Base-by-base conservation (phyloP, 2,329 filamentous ascomycete genomes). In the Aspergillus versicolor region DNA sequence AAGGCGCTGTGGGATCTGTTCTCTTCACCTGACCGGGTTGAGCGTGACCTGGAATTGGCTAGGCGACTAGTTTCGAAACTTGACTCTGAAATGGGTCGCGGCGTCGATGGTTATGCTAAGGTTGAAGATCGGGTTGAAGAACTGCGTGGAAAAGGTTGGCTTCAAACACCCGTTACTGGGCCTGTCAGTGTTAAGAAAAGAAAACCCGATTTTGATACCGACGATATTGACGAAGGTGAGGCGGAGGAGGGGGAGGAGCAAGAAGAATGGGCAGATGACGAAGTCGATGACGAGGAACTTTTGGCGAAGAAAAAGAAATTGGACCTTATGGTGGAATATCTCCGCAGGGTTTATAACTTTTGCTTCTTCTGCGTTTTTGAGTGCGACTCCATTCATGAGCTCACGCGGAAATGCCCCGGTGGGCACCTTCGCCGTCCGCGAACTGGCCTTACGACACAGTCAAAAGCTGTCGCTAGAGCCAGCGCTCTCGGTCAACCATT, bases 361-460 rank as follows among this genome's bases (percentile, higher is more conserved):
- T 99, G 94, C 79, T 97, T 99, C 81, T 99, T 97, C 80, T 99
- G 94, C 73, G 95, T 99, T 5, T 97, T 99, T 65, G 94, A 99
- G 76, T 94, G 92, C 70, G 94, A 99, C 74, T 97, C 93, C 0
- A 88, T 97, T 21, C 94, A 99, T 69, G 94, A 99, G 76, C 81
- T 99, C 63, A 92, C 91, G 41, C 87, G 94, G 58, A 97, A 99
- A 77, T 99, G 94, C 67, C 92, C 94, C 24, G 94, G 94, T 42
- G 94, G 94, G n/a, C 94, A 99, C 80, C 85, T 99, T 60, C 91
- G 94, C 61, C 88, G 94, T 48, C 94, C 94, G 40, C 85, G 92
- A 56, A 89, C 89, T 67, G 96, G 91, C 37, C 82, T 97, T 34
- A 94, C 89, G 4, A 88, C 85, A 12, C 82, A 91, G 24, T 91